Percentiles rank a stretch among this genome's conserved stretches.
These are phyloP conservation scores for Pugionium dolabratum DNA, from an alignment of 345 rosid species.

Conservation along the genomic window DNA sequence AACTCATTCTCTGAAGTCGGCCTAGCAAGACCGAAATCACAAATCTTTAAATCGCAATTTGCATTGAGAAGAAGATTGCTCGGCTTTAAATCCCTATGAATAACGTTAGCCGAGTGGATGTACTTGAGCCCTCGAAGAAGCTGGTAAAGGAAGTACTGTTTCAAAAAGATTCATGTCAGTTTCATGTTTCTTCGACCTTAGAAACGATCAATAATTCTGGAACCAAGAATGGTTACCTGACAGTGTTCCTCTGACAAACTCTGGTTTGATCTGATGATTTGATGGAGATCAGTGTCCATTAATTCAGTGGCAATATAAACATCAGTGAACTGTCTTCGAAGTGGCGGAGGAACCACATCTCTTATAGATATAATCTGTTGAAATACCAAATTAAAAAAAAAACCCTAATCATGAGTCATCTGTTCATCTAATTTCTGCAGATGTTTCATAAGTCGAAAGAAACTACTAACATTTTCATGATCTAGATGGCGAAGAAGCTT, in stretches of 20 bases:
- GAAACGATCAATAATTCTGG: not conserved
- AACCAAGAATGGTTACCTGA: constrained; percentile 55
- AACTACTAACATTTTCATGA: constrained; percentile 78
- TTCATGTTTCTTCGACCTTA: not conserved
- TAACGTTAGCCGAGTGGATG: constrained; percentile 92
- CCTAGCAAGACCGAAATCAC: constrained; percentile 95
- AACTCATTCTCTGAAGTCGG: constrained; percentile 86
- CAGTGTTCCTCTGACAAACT: constrained; percentile 89
- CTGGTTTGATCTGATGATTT: constrained; percentile 90
- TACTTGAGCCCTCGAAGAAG: constrained; percentile 91
- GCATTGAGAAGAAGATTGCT: constrained; percentile 88
- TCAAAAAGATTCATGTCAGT: constrained; percentile 11
- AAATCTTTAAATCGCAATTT: constrained; percentile 87
- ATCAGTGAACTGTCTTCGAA: constrained; percentile 76
- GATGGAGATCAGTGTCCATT: constrained; percentile 98
- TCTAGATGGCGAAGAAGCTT: constrained; percentile 95
- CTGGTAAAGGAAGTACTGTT: constrained; percentile 96
- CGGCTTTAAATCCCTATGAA: constrained; percentile 94
- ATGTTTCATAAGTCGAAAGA: not conserved
- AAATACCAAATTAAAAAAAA: not conserved
- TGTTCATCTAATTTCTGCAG: constrained; percentile 5
- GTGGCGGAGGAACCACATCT: constrained; percentile 94
- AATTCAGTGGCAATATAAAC: constrained; percentile 83
- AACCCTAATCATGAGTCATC: not conserved
- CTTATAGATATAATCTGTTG: constrained; percentile 74